Evolutionary conservation across 2,329 filamentous ascomycete species (phyloP).

Genomic region (Sporothrix pallida): DNA sequence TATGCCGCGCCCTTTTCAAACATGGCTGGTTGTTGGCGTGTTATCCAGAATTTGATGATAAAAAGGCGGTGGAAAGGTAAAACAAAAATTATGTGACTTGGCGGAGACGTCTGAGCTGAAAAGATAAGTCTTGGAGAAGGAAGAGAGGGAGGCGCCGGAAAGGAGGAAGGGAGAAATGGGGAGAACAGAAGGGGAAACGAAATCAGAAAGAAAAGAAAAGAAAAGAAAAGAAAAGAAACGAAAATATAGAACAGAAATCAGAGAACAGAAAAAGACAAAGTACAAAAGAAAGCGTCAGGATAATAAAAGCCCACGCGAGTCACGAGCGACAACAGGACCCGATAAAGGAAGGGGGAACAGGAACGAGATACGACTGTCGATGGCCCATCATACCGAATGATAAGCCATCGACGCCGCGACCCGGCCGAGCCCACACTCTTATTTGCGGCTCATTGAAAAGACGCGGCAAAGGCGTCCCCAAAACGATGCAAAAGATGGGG

Average conservation of each 20-base stretch:
- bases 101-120: too few species aligned
- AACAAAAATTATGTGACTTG: too few species aligned
- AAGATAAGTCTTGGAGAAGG: too few species aligned
- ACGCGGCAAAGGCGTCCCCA: too few species aligned
- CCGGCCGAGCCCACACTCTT: neutral
- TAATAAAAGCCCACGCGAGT: neutral
- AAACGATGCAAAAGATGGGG: neutral
- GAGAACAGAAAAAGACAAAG: neutral
- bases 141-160: too few species aligned
- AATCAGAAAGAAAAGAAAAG: neutral
- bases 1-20: neutral
- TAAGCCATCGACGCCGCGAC: neutral
- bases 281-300: neutral
- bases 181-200: neutral
- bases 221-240: neutral
- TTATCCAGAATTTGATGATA: neutral
- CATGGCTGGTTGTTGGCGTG: neutral
- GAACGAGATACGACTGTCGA: slow-evolving; percentile 1
- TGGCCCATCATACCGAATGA: neutral
- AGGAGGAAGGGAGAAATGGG: too few species aligned
- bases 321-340: neutral
- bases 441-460: neutral
- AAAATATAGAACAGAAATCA: neutral
- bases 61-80: too few species aligned
- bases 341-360: slow-evolving; percentile 21